These are phyloP conservation scores for Venturia aucupariae DNA, from an alignment of 2,329 filamentous ascomycete species.

Conservation along the genomic window DNA sequence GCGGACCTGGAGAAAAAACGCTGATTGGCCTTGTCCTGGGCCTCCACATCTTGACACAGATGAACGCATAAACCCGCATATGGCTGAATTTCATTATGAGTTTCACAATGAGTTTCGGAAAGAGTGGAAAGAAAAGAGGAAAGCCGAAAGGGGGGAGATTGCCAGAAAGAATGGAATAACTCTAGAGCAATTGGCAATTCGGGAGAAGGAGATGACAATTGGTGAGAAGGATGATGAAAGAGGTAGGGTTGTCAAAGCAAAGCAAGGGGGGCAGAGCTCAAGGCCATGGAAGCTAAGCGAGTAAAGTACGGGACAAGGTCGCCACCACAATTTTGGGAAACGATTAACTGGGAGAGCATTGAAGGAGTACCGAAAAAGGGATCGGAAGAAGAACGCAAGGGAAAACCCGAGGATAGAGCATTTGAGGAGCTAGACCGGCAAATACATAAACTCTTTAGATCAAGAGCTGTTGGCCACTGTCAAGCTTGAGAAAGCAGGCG, in stretches of 20 bases:
- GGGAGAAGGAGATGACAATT: neutral
- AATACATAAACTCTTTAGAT: too few relatives aligned
- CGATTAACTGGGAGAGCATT: neutral
- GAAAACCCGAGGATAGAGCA: neutral
- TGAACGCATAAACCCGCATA: neutral
- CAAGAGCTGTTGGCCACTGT: too few relatives aligned
- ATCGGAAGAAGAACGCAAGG: neutral
- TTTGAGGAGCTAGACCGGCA: neutral
- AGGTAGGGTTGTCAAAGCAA: neutral
- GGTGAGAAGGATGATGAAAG: neutral
- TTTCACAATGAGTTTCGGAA: too few relatives aligned
- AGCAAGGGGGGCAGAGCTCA: neutral
- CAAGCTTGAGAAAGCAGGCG: too few relatives aligned
- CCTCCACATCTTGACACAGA: neutral
- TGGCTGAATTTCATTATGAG: neutral
- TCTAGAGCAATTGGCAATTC: neutral
- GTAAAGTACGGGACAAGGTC: too few relatives aligned
- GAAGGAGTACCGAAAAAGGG: neutral
- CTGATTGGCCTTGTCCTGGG: neutral
- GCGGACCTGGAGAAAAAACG: neutral
- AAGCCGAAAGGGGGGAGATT: neutral
- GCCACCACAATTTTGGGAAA: neutral
- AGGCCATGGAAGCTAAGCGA: neutral
- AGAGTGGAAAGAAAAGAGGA: neutral
- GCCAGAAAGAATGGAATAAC: neutral